These are phyloP conservation scores for Polygonum aviculare DNA, from an alignment of 148 eudicot genomes.

Conservation along the genomic window DNA sequence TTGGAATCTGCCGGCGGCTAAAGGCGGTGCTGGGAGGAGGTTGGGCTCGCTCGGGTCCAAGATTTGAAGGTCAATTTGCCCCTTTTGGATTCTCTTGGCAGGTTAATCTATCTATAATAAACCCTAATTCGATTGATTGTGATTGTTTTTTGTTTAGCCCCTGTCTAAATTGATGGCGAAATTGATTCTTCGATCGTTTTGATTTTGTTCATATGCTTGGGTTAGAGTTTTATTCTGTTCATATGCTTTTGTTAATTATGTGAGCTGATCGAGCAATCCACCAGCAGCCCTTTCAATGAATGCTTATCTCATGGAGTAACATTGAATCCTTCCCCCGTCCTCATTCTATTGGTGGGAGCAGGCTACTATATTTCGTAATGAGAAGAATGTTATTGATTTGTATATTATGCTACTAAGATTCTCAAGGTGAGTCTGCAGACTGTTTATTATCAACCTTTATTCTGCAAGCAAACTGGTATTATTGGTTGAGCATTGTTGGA, in stretches of 20 bases:
- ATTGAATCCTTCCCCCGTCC: not conserved
- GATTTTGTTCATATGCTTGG: no score
- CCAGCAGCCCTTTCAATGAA: not conserved
- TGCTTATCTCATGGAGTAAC: not conserved
- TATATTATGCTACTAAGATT: slow-evolving; percentile 89
- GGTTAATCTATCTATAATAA: slow-evolving; percentile 27
- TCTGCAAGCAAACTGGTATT: not conserved
- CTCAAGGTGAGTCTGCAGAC: slow-evolving; percentile 53
- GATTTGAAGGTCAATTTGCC: slow-evolving; percentile 20
- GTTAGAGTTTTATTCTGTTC: not conserved
- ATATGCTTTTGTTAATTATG: not conserved
- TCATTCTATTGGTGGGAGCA: slow-evolving; percentile 15
- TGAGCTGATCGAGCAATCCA: not conserved
- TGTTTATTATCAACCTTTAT: not conserved
- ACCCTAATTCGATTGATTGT: not conserved
- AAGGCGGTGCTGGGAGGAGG: slow-evolving; percentile 30
- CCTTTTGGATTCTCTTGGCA: slow-evolving; percentile 42
- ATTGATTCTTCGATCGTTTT: not conserved
- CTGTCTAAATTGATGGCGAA: not conserved
- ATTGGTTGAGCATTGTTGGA: not conserved
- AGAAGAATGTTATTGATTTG: slow-evolving; percentile 64
- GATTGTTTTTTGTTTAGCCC: not conserved
- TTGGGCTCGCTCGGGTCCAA: slow-evolving; percentile 21
- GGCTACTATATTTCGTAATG: slow-evolving; percentile 84
- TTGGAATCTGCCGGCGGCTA: slow-evolving; percentile 45